These are phyloP conservation scores for Ophiostoma himal-ulmi DNA, from an alignment of 2,329 filamentous ascomycete genomes.

Conservation along the genomic window DNA sequence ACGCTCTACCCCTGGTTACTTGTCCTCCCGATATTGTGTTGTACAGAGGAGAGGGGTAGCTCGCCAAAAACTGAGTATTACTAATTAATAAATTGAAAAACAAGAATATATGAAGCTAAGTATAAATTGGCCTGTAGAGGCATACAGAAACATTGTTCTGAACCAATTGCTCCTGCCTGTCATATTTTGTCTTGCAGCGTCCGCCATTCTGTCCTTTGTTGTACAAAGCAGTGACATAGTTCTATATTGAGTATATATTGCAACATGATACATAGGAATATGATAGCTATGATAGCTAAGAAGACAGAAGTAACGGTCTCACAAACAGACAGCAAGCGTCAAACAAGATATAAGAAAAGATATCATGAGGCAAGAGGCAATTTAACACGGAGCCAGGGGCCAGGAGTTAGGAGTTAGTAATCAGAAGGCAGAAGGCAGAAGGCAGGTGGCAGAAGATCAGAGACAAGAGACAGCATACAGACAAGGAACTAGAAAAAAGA, in stretches of 20 bases:
- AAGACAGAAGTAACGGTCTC: not conserved
- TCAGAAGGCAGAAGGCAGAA: not conserved
- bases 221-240: slow-evolving; percentile 1
- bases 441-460: not conserved
- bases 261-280: not conserved
- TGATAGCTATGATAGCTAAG: not conserved
- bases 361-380: too few relatives aligned
- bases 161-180: slow-evolving; percentile 8
- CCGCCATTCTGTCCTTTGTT: slow-evolving; percentile 5
- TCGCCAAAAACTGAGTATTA: too few relatives aligned
- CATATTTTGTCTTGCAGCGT: slow-evolving; percentile 5
- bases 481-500: not conserved
- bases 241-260: not conserved
- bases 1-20: not conserved
- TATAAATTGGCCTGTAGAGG: not conserved
- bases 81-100: not conserved
- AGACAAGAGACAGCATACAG: not conserved
- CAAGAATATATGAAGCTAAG: not conserved
- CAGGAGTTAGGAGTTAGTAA: too few relatives aligned
- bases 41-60: not conserved
- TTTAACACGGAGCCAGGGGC: too few relatives aligned
- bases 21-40: not conserved
- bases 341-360: not conserved
- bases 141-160: not conserved
- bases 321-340: not conserved